Base-by-base conservation (phyloP, 345 rosid species). In the Nasturtium officinale region DNA sequence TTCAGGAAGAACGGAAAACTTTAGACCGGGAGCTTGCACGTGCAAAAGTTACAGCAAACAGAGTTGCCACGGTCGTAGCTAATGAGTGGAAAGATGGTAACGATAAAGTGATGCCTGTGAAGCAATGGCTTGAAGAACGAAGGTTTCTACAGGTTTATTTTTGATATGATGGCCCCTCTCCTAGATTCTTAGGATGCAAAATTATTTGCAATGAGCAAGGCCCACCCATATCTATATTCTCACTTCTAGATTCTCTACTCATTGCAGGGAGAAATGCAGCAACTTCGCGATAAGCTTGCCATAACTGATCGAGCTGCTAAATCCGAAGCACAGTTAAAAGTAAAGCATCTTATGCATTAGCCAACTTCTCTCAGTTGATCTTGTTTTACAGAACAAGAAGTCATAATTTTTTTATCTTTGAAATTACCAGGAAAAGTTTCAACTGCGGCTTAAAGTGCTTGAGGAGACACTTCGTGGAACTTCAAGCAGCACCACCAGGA, bases 51-150 rank as follows among this genome's bases (percentile, higher is more conserved):
- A 90, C 95, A 5, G 99, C 98, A 64, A 96, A 96, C 71, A 87
- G 99, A 79, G 97, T 96, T 58, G 98, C 99, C 15, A 88, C 92
- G 6, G 99, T 96, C 46, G 99, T 96, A 48, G 99, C 99, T 61
- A 96, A 96, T 76, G 99, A 96, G 70, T 96, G 99, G 99, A 96
- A 96, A 87, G 99, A 92, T 87, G 86, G 96, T 66, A 92, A 90
- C 48, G 99, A 92, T 84, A 96, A 96, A 85, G 99, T 92, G 78
- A 92, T 96, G 99, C 99, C 99, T 68, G 99, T 92, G 69, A 96
- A 92, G 71, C 99, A 96, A 75, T 96, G 99, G 99, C 98, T 96
- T 57, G 99, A 92, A 75, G 99, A 96, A 67, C 82, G 99, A 46
- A 85, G 98, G 80, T 90, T 90, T 84, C 82, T 96, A 84, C 99